Evolutionary conservation across 176 grass and related monocot species (phyloP).

Genomic region (Neostapfia colusana): DNA sequence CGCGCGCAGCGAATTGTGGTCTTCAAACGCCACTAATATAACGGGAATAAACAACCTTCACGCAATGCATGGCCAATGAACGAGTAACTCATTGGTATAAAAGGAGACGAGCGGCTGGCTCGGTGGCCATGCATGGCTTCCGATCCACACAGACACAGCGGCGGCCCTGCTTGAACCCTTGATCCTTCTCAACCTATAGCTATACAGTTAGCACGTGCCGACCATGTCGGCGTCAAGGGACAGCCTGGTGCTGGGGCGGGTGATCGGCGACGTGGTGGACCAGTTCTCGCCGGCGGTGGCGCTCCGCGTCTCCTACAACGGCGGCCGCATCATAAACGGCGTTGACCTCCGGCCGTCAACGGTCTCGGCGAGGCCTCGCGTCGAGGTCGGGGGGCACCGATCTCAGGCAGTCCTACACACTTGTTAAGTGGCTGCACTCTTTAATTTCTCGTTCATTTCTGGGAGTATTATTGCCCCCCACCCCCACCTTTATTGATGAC

Average conservation of each 20-base stretch:
- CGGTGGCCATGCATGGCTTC: not conserved
- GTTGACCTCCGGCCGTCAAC: conserved; percentile 48
- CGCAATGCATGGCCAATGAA: too few species aligned
- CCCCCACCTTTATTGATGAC: not conserved
- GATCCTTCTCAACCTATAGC: not conserved
- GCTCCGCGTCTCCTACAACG: conserved; percentile 49
- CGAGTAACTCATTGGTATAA: too few species aligned
- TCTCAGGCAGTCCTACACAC: conserved; percentile 48
- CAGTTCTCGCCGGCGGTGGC: conserved; percentile 39
- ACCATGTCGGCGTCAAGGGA: conserved; percentile 42
- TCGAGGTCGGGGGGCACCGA: conserved; percentile 61
- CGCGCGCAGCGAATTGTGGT: too few species aligned
- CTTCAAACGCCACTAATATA: too few species aligned
- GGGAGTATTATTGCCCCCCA: not conserved
- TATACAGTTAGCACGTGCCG: not conserved
- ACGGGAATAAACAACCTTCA: too few species aligned
- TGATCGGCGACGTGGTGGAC: conserved; percentile 64
- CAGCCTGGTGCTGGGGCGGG: conserved; percentile 47
- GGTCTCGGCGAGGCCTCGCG: conserved; percentile 43
- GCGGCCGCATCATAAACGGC: conserved; percentile 37
- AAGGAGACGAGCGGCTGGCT: not conserved
- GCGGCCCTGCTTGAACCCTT: not conserved
- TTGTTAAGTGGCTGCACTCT: conserved; percentile 26
- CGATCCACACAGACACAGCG: too few species aligned
- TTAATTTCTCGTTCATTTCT: not conserved